Evolutionary conservation across 2,329 filamentous ascomycete species (phyloP).

Genomic region (Tolypocladium sp.): DNA sequence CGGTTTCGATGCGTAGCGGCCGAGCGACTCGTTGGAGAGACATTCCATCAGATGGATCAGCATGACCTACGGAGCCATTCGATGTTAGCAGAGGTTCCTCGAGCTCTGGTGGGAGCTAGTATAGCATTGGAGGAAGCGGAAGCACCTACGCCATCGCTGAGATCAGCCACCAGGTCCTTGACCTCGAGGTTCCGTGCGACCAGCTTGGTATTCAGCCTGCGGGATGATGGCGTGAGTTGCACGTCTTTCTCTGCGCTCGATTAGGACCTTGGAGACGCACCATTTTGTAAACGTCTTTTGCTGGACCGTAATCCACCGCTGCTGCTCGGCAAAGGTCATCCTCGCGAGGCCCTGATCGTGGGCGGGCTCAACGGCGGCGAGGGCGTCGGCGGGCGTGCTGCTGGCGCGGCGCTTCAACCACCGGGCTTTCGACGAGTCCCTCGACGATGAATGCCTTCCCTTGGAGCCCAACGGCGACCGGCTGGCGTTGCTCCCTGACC

Average conservation of each 20-base stretch:
- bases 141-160: conserved; percentile 80
- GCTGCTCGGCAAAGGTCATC: conserved; percentile 57
- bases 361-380: conserved; percentile 34
- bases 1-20: conserved; percentile 91
- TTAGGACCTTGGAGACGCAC: conserved; percentile 10
- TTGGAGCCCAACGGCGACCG: conserved; percentile 10
- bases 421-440: conserved; percentile 7
- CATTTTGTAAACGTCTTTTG: conserved; percentile 99
- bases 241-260: background rate
- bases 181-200: conserved; percentile 69
- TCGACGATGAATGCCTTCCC: conserved; percentile 12
- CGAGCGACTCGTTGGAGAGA: conserved; percentile 86
- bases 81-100: background rate
- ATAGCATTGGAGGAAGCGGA: background rate
- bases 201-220: conserved; percentile 92
- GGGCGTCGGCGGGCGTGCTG: conserved; percentile 24
- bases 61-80: conserved; percentile 53
- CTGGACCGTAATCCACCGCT: conserved; percentile 71
- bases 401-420: conserved; percentile 25
- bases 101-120: too few species aligned
- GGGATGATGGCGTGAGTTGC: background rate
- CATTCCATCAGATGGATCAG: conserved; percentile 97
- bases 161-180: conserved; percentile 77
- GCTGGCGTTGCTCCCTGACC: conserved; percentile 27
- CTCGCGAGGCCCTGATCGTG: conserved; percentile 42